These are phyloP conservation scores for Citrus sinensis DNA, from an alignment of 345 rosid genomes.

Conservation along the genomic window DNA sequence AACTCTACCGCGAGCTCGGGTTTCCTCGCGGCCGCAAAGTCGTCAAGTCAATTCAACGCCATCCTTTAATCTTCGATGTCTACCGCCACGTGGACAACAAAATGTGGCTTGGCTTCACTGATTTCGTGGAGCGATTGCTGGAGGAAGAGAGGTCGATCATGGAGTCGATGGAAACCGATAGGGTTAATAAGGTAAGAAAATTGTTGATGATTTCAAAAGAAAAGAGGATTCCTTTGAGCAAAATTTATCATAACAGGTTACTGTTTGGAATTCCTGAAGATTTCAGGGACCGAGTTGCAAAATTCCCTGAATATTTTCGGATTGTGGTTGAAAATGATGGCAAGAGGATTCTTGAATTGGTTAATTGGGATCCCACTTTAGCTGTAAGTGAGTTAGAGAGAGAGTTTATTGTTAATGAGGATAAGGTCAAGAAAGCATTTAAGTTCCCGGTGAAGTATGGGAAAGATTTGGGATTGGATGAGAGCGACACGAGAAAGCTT, in stretches of 20 bases:
- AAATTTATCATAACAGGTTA: slow-evolving; percentile 65
- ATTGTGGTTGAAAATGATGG: slow-evolving; percentile 55
- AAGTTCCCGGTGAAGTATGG: slow-evolving; percentile 68
- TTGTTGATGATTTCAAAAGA: slow-evolving; percentile 8
- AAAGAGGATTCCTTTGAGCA: slow-evolving; percentile 66
- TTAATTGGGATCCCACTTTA: slow-evolving; percentile 64
- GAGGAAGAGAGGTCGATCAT: neutral
- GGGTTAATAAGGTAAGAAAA: neutral
- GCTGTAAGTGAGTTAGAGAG: slow-evolving; percentile 68
- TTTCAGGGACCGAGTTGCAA: slow-evolving; percentile 66
- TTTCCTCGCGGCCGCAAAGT: slow-evolving; percentile 50
- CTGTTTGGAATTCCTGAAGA: slow-evolving; percentile 87
- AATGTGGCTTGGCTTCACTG: neutral
- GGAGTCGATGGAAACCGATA: neutral
- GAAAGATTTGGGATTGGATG: slow-evolving; percentile 61
- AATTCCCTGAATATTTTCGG: slow-evolving; percentile 66
- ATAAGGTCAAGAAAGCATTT: slow-evolving; percentile 55
- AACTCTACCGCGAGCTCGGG: slow-evolving; percentile 78
- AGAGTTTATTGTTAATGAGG: slow-evolving; percentile 59
- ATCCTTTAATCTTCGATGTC: neutral
- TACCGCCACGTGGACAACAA: neutral
- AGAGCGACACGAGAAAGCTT: slow-evolving; percentile 45
- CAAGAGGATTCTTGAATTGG: slow-evolving; percentile 65
- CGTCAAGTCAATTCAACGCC: neutral
- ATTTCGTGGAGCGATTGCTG: neutral